Conservation (phyloP, 1,284 basidiomycete species). For the Pholiota adiposa region DNA sequence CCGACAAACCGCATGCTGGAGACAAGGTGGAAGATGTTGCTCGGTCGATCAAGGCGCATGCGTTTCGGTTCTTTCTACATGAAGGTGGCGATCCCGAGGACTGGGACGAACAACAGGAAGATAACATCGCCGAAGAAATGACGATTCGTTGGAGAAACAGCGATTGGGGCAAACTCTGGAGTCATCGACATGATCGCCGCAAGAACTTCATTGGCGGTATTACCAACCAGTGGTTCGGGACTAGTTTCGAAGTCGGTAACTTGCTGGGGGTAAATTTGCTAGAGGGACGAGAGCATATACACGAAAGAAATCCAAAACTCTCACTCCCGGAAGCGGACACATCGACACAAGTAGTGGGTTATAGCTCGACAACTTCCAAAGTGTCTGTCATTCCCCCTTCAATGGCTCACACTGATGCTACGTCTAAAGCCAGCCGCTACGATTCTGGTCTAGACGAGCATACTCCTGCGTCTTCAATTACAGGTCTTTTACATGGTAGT, state of each 20-base stretch:
- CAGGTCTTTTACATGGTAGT: conserved; percentile 16
- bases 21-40: conserved; percentile 44
- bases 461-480: conserved; percentile 21
- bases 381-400: background rate
- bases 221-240: conserved; percentile 64
- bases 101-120: conserved; percentile 64
- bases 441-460: background rate
- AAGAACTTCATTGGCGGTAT: conserved; percentile 25
- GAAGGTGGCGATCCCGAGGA: conserved; percentile 65
- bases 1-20: conserved; percentile 7
- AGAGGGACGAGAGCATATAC: conserved; percentile 32
- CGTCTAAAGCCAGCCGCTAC: background rate
- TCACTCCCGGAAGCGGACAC: background rate
- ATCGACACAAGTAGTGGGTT: no score
- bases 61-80: conserved; percentile 63
- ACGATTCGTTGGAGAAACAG: conserved; percentile 64
- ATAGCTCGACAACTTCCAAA: no score
- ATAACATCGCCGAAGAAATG: conserved; percentile 57
- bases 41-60: conserved; percentile 57
- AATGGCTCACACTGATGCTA: background rate
- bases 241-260: conserved; percentile 75
- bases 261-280: conserved; percentile 63
- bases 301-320: conserved; percentile 7
- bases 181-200: conserved; percentile 35
- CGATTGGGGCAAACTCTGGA: conserved; percentile 62